Conservation (phyloP, 352 stramenopile genomes). For the Phytopythium litorale region DNA sequence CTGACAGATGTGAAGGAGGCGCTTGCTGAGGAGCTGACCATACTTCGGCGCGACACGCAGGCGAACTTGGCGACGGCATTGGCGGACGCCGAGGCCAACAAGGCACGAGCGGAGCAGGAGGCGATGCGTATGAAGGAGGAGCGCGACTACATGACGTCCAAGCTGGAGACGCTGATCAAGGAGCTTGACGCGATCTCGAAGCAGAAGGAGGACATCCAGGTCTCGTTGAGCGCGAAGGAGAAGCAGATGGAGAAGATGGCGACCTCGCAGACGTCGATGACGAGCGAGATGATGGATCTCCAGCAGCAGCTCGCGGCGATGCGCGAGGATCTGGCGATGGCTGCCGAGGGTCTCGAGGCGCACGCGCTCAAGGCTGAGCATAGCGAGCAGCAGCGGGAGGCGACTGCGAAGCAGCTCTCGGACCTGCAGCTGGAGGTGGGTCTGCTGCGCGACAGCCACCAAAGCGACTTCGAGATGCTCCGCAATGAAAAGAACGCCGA, state of each 20-base stretch:
- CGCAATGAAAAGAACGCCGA: constrained; percentile 55
- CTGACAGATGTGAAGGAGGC: constrained; percentile 21
- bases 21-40: constrained; percentile 32
- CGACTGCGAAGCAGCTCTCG: constrained; percentile 47
- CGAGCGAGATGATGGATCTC: constrained; percentile 52
- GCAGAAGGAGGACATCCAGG: constrained; percentile 35
- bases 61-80: constrained; percentile 37
- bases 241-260: constrained; percentile 71
- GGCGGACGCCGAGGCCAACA: constrained; percentile 10
- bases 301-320: constrained; percentile 56
- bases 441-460: constrained; percentile 49
- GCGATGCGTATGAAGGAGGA: constrained; percentile 43
- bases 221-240: constrained; percentile 51
- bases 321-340: constrained; percentile 64
- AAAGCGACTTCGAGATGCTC: constrained; percentile 59
- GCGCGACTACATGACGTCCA: constrained; percentile 61
- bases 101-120: constrained; percentile 15
- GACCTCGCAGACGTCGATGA: constrained; percentile 54
- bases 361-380: constrained; percentile 55
- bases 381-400: constrained; percentile 42
- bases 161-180: constrained; percentile 61
- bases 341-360: constrained; percentile 59
- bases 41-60: constrained; percentile 32
- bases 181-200: constrained; percentile 44
- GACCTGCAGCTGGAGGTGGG: constrained; percentile 48